Conservation (phyloP, 1,139 yeast species). For the Pichia sp. region DNA sequence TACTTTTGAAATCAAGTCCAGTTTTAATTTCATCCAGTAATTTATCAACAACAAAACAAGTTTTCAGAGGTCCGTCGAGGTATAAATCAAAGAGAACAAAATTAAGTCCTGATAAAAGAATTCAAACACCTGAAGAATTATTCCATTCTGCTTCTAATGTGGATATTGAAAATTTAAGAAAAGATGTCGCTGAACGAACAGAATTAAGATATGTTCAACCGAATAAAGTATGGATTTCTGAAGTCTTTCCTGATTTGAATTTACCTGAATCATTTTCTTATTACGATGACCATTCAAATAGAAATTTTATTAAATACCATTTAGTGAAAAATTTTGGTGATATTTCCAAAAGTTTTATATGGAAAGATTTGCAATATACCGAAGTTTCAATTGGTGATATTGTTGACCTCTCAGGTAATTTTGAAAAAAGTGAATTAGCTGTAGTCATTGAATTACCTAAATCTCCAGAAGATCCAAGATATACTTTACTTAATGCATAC, state of each 20-base stretch:
- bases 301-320: conserved; percentile 14
- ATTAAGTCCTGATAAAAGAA: conserved; percentile 11
- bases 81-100: conserved; percentile 10
- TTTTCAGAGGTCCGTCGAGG: conserved; percentile 9
- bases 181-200: conserved; percentile 20
- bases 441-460: conserved; percentile 41
- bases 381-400: conserved; percentile 40
- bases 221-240: conserved; percentile 26
- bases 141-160: conserved; percentile 22
- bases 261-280: conserved; percentile 18
- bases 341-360: conserved; percentile 9
- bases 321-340: conserved; percentile 22
- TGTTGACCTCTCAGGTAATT: conserved; percentile 33
- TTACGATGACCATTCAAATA: conserved; percentile 21
- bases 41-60: conserved; percentile 8
- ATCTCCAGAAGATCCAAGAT: conserved; percentile 39
- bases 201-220: conserved; percentile 25
- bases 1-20: no score
- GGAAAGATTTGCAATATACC: conserved; percentile 21
- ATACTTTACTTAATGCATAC: conserved; percentile 47
- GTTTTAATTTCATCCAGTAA: not conserved
- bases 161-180: conserved; percentile 24
- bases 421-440: conserved; percentile 34
- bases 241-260: conserved; percentile 10
- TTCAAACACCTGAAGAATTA: conserved; percentile 29